Conservation (phyloP, 2,329 filamentous ascomycete species). For the Pyrenophora graminea region DNA sequence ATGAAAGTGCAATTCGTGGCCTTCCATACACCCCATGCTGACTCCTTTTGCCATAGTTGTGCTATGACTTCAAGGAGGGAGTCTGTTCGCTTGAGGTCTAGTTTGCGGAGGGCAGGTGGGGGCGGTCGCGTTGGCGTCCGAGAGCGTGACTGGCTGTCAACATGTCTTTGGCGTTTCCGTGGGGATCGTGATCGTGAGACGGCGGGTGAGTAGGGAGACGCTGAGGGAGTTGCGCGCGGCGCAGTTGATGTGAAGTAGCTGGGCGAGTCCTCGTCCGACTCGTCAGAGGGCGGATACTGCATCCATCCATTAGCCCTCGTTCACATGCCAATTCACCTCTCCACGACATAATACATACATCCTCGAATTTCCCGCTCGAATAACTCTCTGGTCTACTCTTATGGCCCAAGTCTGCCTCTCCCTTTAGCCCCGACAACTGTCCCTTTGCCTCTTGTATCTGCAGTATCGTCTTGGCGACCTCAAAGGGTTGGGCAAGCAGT, state of each 20-base stretch:
- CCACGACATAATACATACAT: conserved; percentile 25
- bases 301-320: conserved; percentile 18
- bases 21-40: conserved; percentile 93
- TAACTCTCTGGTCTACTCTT: conserved; percentile 39
- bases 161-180: conserved; percentile 38
- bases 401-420: conserved; percentile 20
- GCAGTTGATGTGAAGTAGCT: conserved; percentile 81
- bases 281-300: conserved; percentile 60
- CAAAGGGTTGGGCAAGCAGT: conserved; percentile 90
- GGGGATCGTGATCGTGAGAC: conserved; percentile 46
- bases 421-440: conserved; percentile 30
- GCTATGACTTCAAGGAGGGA: conserved; percentile 85
- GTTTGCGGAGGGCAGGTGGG: conserved; percentile 59
- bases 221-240: conserved; percentile 49
- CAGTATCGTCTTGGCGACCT: conserved; percentile 91
- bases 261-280: conserved; percentile 71
- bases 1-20: conserved; percentile 89
- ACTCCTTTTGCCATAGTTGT: conserved; percentile 87
- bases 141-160: conserved; percentile 48
- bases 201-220: conserved; percentile 36
- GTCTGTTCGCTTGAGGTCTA: conserved; percentile 73
- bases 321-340: conserved; percentile 17
- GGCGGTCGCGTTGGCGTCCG: conserved; percentile 46
- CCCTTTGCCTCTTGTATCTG: conserved; percentile 67
- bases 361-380: conserved; percentile 42